Percentiles rank a stretch among this genome's conserved stretches.
phyloP scores from a whole-genome alignment of 139 green algal species.

The Ostreobium quekettii region DNA sequence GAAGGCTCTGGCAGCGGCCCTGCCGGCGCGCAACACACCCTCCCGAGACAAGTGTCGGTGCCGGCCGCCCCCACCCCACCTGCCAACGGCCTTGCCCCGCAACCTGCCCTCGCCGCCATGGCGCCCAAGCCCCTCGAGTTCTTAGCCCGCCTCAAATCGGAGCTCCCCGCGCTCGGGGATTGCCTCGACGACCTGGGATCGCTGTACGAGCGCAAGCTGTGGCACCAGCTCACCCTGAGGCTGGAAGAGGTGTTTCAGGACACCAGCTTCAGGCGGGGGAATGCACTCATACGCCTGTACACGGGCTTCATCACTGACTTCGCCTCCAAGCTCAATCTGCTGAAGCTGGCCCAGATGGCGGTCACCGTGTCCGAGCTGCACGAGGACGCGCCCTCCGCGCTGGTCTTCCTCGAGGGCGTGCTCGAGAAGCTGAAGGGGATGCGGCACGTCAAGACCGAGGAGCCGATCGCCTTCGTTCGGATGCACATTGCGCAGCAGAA shows the following conservation, averaged over 20 bases:
- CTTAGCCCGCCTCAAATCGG: conserved; percentile 39
- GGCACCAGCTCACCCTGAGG: conserved; percentile 91
- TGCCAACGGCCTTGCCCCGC: too few relatives aligned
- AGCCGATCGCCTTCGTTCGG: conserved; percentile 81
- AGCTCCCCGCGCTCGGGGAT: conserved; percentile 41
- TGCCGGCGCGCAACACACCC: too few relatives aligned
- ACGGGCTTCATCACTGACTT: conserved; percentile 86
- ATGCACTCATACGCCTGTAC: conserved; percentile 53
- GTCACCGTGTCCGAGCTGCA: conserved; percentile 51
- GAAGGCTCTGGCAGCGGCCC: too few relatives aligned
- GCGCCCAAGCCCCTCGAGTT: conserved; percentile 34
- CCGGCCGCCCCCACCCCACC: too few relatives aligned
- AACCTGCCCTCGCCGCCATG: too few relatives aligned
- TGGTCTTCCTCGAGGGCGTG: conserved; percentile 57
- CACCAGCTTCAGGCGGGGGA: conserved; percentile 33
- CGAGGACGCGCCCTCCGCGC: conserved; percentile 19
- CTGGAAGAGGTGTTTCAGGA: conserved; percentile 58
- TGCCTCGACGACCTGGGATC: conserved; percentile 47
- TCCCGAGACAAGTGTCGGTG: too few relatives aligned
- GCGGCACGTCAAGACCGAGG: conserved; percentile 39
- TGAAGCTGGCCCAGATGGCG: conserved; percentile 85
- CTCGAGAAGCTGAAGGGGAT: conserved; percentile 57
- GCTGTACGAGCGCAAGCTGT: conserved; percentile 88
- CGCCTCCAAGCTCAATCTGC: conserved; percentile 81
- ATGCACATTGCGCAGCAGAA: conserved; percentile 87